These are phyloP conservation scores for Termitomyces bulborhizus DNA, from an alignment of 768 basidiomycete genomes.

Conservation along the genomic window DNA sequence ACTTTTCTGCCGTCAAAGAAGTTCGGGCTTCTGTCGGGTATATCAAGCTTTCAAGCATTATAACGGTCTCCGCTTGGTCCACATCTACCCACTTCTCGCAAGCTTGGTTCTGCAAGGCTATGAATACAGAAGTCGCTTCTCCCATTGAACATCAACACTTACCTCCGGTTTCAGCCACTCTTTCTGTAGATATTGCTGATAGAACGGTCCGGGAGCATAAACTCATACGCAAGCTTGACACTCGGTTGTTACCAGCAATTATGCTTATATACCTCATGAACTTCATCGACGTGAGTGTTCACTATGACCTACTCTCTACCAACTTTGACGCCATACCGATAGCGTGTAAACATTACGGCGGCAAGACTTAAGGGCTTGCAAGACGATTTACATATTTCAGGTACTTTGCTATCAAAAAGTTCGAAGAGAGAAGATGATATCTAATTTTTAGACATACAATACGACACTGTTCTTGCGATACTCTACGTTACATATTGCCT, in stretches of 20 bases:
- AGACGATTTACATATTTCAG: slow-evolving; percentile 38
- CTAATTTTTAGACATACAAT: slow-evolving; percentile 37
- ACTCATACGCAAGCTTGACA: slow-evolving; percentile 52
- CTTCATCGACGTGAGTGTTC: slow-evolving; percentile 50
- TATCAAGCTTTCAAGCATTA: no score
- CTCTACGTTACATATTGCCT: slow-evolving; percentile 55
- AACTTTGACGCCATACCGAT: neutral
- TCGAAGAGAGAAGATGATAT: no score
- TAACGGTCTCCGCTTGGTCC: no score
- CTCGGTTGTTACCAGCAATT: slow-evolving; percentile 49
- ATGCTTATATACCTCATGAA: slow-evolving; percentile 61
- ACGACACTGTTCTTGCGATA: slow-evolving; percentile 46
- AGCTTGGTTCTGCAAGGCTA: neutral
- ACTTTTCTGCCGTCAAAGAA: no score
- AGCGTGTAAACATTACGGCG: slow-evolving; percentile 43
- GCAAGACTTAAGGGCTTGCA: slow-evolving; percentile 46
- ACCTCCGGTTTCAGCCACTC: neutral
- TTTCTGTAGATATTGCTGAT: slow-evolving; percentile 18
- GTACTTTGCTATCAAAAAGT: slow-evolving; percentile 15
- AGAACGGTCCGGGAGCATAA: slow-evolving; percentile 28
- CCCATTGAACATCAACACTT: neutral
- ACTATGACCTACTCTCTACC: neutral
- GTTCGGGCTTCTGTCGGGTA: no score
- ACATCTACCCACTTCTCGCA: neutral
- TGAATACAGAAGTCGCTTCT: neutral